A percentile compares a stretch with the other conserved stretches of the same genome.
Conservation (phyloP, 768 basidiomycete species). For the Collybiopsis luxurians region DNA sequence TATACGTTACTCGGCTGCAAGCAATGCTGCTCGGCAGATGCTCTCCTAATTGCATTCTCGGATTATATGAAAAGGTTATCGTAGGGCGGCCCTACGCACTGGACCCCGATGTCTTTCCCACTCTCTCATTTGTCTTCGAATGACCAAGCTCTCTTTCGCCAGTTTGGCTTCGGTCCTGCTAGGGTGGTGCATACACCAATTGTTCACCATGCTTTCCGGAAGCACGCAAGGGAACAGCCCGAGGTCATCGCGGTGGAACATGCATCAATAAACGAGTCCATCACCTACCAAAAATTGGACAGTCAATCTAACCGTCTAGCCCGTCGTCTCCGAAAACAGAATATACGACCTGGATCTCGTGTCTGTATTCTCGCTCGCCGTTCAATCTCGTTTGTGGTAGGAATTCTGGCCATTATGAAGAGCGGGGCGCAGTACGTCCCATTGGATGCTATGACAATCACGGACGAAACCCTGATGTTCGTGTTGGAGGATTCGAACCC, state of each 20-base stretch:
- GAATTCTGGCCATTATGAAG: slow-evolving; percentile 44
- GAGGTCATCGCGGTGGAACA: slow-evolving; percentile 8
- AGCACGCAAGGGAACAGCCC: slow-evolving; percentile 3
- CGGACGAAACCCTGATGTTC: slow-evolving; percentile 39
- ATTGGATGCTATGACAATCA: slow-evolving; percentile 44
- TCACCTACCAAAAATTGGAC: slow-evolving; percentile 5
- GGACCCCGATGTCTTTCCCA: slow-evolving; percentile 1
- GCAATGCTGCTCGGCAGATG: neutral
- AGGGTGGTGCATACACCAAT: neutral
- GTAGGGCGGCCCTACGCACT: neutral
- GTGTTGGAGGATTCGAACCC: slow-evolving; percentile 37
- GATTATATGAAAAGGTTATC: neutral
- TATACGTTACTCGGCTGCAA: neutral
- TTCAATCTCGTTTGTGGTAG: slow-evolving; percentile 39
- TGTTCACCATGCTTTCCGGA: slow-evolving; percentile 6
- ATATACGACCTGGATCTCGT: slow-evolving; percentile 37
- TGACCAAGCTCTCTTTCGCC: slow-evolving; percentile 10
- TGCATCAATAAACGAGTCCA: neutral
- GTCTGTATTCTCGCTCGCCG: slow-evolving; percentile 46
- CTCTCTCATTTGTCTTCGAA: slow-evolving; percentile 7
- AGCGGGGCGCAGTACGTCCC: slow-evolving; percentile 47
- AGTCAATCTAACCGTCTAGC: slow-evolving; percentile 21
- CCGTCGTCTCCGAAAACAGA: slow-evolving; percentile 30
- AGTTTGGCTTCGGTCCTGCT: slow-evolving; percentile 4
- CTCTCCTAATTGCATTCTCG: neutral